Conservation (phyloP, 23 red algal species). For the Gracilariopsis chorda region DNA sequence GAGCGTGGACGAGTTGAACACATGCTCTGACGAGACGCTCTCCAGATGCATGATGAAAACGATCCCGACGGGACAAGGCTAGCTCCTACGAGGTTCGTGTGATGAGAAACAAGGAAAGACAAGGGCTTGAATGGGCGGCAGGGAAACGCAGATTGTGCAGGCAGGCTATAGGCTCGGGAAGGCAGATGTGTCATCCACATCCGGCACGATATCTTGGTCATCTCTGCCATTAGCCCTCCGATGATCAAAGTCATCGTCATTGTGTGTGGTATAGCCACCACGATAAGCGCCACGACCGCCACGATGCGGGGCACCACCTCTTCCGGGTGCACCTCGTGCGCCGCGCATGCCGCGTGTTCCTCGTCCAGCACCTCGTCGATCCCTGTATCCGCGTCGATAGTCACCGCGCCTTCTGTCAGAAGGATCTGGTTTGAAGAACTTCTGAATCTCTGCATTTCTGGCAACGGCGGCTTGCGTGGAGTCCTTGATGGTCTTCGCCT, state of each 20-base stretch:
- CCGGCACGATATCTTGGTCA: conserved; percentile 1
- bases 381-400: neutral
- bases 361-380: neutral
- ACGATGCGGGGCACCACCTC: neutral
- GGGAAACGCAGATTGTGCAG: neutral
- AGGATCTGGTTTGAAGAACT: conserved; percentile 56
- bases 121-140: neutral
- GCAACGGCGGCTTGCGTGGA: conserved; percentile 56
- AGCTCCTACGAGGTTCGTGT: neutral
- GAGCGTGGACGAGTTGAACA: too few relatives aligned
- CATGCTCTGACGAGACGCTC: too few relatives aligned
- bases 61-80: too few relatives aligned
- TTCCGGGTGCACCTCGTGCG: neutral
- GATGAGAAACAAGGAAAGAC: neutral
- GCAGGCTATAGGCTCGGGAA: conserved; percentile 17
- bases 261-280: neutral
- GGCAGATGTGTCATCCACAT: conserved; percentile 60
- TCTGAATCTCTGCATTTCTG: conserved; percentile 59
- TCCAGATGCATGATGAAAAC: too few relatives aligned
- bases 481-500: conserved; percentile 47
- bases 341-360: neutral
- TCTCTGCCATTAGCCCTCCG: neutral
- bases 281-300: conserved; percentile 13
- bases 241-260: neutral
- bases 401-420: neutral